Evolutionary conservation across 208 protist genomes (phyloP).

Genomic region (Porcisia hertigi): DNA sequence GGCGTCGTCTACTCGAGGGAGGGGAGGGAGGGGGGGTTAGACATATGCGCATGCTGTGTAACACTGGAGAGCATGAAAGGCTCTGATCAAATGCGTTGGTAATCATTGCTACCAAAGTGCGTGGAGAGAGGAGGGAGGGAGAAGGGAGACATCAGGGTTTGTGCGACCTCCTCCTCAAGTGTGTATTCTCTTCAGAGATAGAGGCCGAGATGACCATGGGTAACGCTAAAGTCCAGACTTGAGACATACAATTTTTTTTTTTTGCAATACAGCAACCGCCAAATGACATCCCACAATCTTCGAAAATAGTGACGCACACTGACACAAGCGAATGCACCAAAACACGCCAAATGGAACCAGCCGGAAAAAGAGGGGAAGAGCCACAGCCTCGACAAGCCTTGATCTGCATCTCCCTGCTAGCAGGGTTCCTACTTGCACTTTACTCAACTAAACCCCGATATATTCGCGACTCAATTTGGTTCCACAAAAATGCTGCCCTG

Average conservation of each 20-base stretch:
- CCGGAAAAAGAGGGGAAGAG: not conserved
- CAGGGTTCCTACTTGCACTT: no score
- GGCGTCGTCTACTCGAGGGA: no score
- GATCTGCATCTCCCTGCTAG: not conserved
- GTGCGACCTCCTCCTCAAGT: not conserved
- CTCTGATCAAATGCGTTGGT: not conserved
- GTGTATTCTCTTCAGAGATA: not conserved
- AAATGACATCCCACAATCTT: no score
- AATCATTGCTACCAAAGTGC: not conserved
- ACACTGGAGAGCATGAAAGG: not conserved
- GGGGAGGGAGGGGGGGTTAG: no score
- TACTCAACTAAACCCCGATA: not conserved
- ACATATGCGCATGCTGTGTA: not conserved
- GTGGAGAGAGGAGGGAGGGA: not conserved
- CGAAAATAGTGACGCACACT: no score
- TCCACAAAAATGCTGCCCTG: no score
- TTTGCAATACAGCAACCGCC: no score
- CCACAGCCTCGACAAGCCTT: not conserved
- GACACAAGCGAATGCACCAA: no score
- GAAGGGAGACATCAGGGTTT: not conserved
- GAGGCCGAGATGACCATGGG: not conserved
- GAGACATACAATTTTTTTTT: no score
- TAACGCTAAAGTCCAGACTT: not conserved
- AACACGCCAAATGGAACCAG: not conserved
- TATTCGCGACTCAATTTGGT: no score